Conservation (phyloP, 495 filamentous ascomycete genomes). For the Melanomma pulvis-pyrius region DNA sequence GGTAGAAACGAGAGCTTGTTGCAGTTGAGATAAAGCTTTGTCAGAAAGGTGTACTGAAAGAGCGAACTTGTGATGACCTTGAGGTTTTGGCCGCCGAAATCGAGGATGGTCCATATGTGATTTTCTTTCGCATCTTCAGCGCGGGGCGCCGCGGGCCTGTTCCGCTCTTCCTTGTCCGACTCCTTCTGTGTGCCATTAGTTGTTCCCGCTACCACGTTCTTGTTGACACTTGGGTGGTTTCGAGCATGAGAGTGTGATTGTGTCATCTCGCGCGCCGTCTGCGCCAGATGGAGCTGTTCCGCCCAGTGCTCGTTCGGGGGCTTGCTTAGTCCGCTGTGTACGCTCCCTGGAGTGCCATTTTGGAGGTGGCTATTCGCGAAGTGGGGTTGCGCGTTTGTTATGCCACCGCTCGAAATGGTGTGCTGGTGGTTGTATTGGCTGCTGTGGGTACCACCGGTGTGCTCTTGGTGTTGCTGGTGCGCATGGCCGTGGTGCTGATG, state of each 20-base stretch:
- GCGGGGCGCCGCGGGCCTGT: conserved; percentile 59
- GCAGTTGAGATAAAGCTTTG: conserved; percentile 85
- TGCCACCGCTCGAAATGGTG: conserved; percentile 72
- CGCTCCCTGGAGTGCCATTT: conserved; percentile 67
- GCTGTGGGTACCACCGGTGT: conserved; percentile 57
- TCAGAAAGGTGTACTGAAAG: conserved; percentile 80
- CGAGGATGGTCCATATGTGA: conserved; percentile 87
- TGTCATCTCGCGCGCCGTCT: conserved; percentile 67
- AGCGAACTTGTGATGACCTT: conserved; percentile 75
- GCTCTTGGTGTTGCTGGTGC: conserved; percentile 77
- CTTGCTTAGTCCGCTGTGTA: conserved; percentile 61
- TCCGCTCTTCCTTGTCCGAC: conserved; percentile 61
- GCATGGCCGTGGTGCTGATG: conserved; percentile 58
- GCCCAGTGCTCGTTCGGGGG: conserved; percentile 83
- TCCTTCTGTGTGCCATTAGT: conserved; percentile 68
- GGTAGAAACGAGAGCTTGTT: conserved; percentile 83
- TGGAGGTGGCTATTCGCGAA: conserved; percentile 73
- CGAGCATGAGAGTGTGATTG: conserved; percentile 69
- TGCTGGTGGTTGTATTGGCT: conserved; percentile 70
- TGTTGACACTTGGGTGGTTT: conserved; percentile 53
- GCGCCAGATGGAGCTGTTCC: conserved; percentile 77
- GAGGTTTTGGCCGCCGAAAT: conserved; percentile 91
- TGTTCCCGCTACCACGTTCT: conserved; percentile 57
- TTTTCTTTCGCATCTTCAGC: conserved; percentile 50
- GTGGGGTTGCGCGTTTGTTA: conserved; percentile 73